A percentile compares a stretch with the other conserved stretches of the same genome.
phyloP scores from a whole-genome alignment of 139 green algal species.

The Microglena sp. region DNA sequence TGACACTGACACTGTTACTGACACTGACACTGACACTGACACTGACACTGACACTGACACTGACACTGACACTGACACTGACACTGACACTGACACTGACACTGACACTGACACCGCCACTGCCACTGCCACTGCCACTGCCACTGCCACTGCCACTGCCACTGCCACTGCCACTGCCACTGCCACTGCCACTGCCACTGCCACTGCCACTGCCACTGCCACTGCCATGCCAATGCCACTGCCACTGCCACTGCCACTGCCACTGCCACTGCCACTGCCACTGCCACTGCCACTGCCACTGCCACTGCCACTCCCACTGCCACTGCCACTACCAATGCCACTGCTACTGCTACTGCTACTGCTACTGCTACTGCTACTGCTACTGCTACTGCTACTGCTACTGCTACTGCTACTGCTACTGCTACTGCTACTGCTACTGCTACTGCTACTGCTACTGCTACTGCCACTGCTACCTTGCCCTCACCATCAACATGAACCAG shows the following conservation, averaged over 20 bases:
- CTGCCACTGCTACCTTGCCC: not conserved
- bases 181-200: not conserved
- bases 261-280: conserved; percentile 10
- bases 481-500: not conserved
- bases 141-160: not conserved
- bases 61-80: conserved; percentile 3
- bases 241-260: conserved; percentile 3
- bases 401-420: conserved; percentile 1
- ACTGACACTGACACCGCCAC: not conserved
- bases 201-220: conserved; percentile 4
- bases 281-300: not conserved
- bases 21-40: conserved; percentile 11
- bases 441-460: not conserved
- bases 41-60: conserved; percentile 1
- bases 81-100: conserved; percentile 5
- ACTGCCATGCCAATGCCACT: not conserved
- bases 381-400: not conserved
- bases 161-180: not conserved
- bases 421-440: conserved; percentile 11
- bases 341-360: not conserved
- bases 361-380: not conserved
- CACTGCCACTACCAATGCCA: not conserved
- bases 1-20: conserved; percentile 7
- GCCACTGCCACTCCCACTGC: not conserved
- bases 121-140: not conserved